These are phyloP conservation scores for Lactifluus volemus DNA, from an alignment of 768 basidiomycete genomes.

Conservation along the genomic window DNA sequence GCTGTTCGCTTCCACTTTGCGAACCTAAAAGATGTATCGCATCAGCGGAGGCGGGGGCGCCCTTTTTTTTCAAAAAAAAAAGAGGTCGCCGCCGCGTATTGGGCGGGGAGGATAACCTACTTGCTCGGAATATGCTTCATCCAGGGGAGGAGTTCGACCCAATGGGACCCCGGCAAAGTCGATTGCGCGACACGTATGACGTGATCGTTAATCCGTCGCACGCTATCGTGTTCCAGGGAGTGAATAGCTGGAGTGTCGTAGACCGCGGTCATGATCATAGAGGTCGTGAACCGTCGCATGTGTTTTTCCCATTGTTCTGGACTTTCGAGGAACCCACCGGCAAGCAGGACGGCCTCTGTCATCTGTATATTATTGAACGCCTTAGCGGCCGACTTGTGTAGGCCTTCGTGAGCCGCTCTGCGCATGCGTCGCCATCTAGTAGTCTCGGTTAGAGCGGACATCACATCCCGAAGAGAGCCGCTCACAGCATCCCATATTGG, in stretches of 20 bases:
- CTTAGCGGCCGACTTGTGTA: conserved; percentile 11
- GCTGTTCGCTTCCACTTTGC: conserved; percentile 18
- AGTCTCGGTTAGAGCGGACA: neutral
- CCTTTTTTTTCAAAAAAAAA: neutral
- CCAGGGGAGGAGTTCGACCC: conserved; percentile 17
- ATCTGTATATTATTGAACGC: conserved; percentile 12
- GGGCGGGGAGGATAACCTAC: neutral
- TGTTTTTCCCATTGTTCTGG: conserved; percentile 14
- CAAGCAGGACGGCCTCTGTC: conserved; percentile 12
- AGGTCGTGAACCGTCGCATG: conserved; percentile 18
- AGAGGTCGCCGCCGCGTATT: neutral
- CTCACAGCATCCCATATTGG: conserved; percentile 14
- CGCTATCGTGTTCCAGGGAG: conserved; percentile 7
- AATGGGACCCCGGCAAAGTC: conserved; percentile 10
- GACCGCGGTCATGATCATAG: conserved; percentile 18
- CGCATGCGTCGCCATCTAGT: conserved; percentile 15
- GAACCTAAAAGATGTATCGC: neutral
- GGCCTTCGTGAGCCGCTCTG: conserved; percentile 16
- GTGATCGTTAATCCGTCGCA: conserved; percentile 13
- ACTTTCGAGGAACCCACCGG: conserved; percentile 3
- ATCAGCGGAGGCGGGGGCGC: neutral
- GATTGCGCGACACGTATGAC: conserved; percentile 12
- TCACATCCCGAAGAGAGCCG: neutral
- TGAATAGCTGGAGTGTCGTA: conserved; percentile 13
- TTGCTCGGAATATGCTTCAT: conserved; percentile 17